A percentile compares a stretch with the other conserved stretches of the same genome.
Evolutionary conservation across 108 stramenopile species (phyloP).

Genomic region (Conticribra guillardii): DNA sequence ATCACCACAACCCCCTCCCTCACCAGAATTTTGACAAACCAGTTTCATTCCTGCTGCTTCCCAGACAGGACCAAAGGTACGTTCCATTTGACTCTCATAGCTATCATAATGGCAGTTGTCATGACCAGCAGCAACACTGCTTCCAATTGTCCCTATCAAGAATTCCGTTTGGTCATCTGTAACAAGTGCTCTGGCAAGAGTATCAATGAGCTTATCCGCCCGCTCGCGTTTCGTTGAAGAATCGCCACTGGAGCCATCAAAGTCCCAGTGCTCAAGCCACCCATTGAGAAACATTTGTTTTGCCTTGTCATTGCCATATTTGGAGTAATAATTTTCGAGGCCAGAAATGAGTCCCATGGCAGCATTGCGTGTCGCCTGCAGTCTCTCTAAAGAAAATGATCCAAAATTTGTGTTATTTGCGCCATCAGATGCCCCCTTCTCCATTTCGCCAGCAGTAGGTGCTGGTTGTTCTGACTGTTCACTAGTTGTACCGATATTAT

Average conservation of each 20-base stretch:
- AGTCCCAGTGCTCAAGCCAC: slow-evolving; percentile 41
- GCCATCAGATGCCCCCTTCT: background rate
- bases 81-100: slow-evolving; percentile 49
- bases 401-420: slow-evolving; percentile 5
- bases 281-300: slow-evolving; percentile 28
- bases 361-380: slow-evolving; percentile 29
- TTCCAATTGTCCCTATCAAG: slow-evolving; percentile 51
- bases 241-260: slow-evolving; percentile 12
- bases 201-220: slow-evolving; percentile 21
- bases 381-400: slow-evolving; percentile 22
- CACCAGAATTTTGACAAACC: slow-evolving; percentile 46
- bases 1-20: slow-evolving; percentile 57
- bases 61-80: slow-evolving; percentile 45
- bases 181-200: slow-evolving; percentile 49
- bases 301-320: slow-evolving; percentile 16
- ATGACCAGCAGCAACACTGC: slow-evolving; percentile 50
- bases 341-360: slow-evolving; percentile 19
- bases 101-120: slow-evolving; percentile 55
- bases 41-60: slow-evolving; percentile 55
- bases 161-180: slow-evolving; percentile 49
- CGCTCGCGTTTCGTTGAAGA: background rate
- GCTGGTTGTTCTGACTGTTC: background rate
- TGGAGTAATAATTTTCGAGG: slow-evolving; percentile 41
- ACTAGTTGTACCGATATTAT: background rate
- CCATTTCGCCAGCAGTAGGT: background rate